phyloP scores from a whole-genome alignment of 2,329 filamentous ascomycete genomes.

The Monilinia vaccinii-corymbosi region DNA sequence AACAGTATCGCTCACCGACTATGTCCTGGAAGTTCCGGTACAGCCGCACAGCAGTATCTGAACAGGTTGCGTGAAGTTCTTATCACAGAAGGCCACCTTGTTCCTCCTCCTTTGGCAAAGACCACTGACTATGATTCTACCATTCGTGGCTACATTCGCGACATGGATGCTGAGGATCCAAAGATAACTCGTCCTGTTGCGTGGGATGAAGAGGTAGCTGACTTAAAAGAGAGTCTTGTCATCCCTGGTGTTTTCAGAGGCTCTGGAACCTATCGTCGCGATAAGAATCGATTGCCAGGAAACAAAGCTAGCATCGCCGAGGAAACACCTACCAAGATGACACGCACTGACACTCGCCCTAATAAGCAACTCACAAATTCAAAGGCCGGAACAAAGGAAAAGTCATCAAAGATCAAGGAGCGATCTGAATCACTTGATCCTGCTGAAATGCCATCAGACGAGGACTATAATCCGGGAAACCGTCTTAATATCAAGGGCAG shows the following conservation, averaged over 20 bases:
- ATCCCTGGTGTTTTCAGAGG: slow-evolving; percentile 19
- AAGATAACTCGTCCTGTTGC: slow-evolving; percentile 11
- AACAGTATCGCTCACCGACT: slow-evolving; percentile 23
- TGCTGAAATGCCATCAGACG: slow-evolving; percentile 9
- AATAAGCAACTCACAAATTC: not conserved
- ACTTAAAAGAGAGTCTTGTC: slow-evolving; percentile 17
- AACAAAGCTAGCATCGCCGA: not conserved
- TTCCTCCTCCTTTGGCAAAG: slow-evolving; percentile 24
- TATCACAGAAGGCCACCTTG: slow-evolving; percentile 25
- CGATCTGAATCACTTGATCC: slow-evolving; percentile 1
- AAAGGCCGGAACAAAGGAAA: not conserved
- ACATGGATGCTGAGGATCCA: slow-evolving; percentile 10
- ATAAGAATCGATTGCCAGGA: not conserved
- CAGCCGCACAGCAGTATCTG: slow-evolving; percentile 18
- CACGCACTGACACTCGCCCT: not conserved
- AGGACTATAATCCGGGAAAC: slow-evolving; percentile 9
- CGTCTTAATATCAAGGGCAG: not conserved
- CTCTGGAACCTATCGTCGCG: slow-evolving; percentile 22
- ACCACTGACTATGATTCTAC: slow-evolving; percentile 4
- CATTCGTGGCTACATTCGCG: slow-evolving; percentile 23
- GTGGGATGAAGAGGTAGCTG: slow-evolving; percentile 19
- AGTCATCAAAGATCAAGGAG: not conserved
- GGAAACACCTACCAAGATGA: not conserved
- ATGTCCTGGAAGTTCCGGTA: slow-evolving; percentile 20
- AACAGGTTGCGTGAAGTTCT: slow-evolving; percentile 22